Evolutionary conservation across 352 stramenopile species (phyloP), one percentile per base, ranked within the genome.

Genomic region (Globisporangium polare): DNA sequence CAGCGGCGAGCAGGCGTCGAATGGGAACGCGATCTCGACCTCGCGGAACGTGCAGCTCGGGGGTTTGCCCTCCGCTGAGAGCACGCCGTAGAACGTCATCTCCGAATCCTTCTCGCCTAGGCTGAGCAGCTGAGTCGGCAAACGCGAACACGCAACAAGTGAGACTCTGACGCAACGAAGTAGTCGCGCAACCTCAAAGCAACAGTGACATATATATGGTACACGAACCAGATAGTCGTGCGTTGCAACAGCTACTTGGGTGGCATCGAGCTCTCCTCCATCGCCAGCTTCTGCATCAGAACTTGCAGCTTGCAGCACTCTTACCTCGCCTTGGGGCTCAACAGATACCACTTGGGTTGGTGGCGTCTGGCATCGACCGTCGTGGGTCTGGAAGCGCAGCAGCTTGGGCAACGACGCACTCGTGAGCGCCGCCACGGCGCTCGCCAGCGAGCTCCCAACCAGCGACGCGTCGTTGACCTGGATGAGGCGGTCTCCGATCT

Each of bases 401-500:
- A 66, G 69, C n/a, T 80, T 83, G 26, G 81, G 83, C 24, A 78
- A 27, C 45, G 68, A 20, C 1, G 79, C 81, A 0, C 55, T 49
- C 47, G 72, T 52, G 9, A 93, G 68, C 65, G 65, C 65, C 22
- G 53, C 46, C 10, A 93, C 72, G 2, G 75, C 77, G 7, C 64
- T 66, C 6, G 66, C 61, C 31, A 93, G 69, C 2, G 67, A 65
- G 13, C 72, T 61, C 2, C 50, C 69, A 5, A 72, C 55, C 12
- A 89, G 65, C 0, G 59, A 75, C 27, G 73, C 54, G n/a, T 80
- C 71, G 50, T 92, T 89, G 18, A 92, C 75, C 2, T 63, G 62
- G 7, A 89, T 43, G 12, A 92, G 71, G 3, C 65, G 72, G 47
- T 92, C 83, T 2, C 83, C 77, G n/a, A 92, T 80, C 77, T 89